Base-by-base conservation (phyloP, 345 rosid genomes). In the Linum lewisii region DNA sequence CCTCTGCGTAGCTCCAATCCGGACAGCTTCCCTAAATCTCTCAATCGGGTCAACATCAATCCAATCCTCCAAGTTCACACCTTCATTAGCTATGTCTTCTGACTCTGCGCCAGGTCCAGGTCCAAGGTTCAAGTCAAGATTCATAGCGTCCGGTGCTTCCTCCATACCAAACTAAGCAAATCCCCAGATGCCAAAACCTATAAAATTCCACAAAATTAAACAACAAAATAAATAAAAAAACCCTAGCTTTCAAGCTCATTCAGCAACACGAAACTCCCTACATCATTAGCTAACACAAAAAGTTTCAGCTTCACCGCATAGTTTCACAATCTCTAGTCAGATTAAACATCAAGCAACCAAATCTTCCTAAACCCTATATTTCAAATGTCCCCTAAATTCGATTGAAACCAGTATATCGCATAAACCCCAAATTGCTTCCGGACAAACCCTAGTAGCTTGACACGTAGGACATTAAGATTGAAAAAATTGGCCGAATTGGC, bases 41-140 rank as follows among this genome's bases (percentile, higher is more conserved):
- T 79, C 87, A 22, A 84, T 75, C 32, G 79, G 34, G 82, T 70
- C 4, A 72, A 63, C 73, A 75, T 84, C 21, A 78, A 61, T 52
- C 82, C 87, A 36, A 57, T 69, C 59, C 73, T 55, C 61, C 78
- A 71, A 22, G 77, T 70, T 19, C 72, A 20, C 24, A 52, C 15
- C 56, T 52, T 52, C 56, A 21, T 71, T 37, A 72, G 62, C 54
- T 71, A 77, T 2, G 53, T 14, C 32, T 79, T 57, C 22, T 77
- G 66, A 68, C 63, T 73, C 25, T 49, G 24, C 9, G 63, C 24
- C 18, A 77, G 63, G 49, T 68, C 76, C 51, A 36, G 84, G 82
- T 7, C 74, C 78, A 64, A 67, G 73, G 60, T 81, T 84, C 76
- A 81, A 73, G 76, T 81, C 84, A 63, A 79, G 77, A 63, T 84